Percentiles rank a stretch among this genome's conserved stretches.
These are phyloP conservation scores for Psophocarpus tetragonolobus DNA, from an alignment of 306 rosid species.

Conservation along the genomic window DNA sequence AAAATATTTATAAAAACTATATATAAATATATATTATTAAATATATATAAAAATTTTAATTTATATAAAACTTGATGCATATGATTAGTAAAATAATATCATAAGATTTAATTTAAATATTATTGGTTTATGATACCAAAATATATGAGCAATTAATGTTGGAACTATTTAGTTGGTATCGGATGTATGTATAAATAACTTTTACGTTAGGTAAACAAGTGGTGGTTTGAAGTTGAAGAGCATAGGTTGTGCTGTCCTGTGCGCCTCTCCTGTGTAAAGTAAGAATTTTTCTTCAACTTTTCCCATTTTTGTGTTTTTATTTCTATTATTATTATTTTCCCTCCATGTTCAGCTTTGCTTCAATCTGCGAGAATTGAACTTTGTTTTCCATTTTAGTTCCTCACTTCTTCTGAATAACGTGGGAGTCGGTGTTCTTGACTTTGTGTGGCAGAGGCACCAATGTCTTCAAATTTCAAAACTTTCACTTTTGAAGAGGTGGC, in stretches of 20 bases:
- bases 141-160: background rate
- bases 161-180: background rate
- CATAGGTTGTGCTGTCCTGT: background rate
- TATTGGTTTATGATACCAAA: too few relatives aligned
- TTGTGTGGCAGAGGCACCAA: conserved; percentile 32
- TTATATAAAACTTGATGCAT: too few relatives aligned
- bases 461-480: conserved; percentile 63
- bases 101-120: too few relatives aligned
- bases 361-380: background rate
- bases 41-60: too few relatives aligned
- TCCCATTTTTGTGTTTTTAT: background rate
- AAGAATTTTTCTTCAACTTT: background rate
- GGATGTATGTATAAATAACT: background rate
- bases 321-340: background rate
- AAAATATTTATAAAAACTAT: too few relatives aligned
- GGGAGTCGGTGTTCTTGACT: conserved; percentile 22
- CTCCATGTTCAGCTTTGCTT: background rate
- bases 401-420: background rate
- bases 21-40: too few relatives aligned
- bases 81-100: too few relatives aligned
- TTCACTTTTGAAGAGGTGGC: conserved; percentile 66
- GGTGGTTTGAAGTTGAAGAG: background rate
- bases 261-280: background rate
- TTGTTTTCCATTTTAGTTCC: background rate
- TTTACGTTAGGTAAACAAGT: background rate